A percentile compares a stretch with the other conserved stretches of the same genome.
Evolutionary conservation across 345 rosid species (phyloP).

Genomic region (Eucalyptus melliodora): DNA sequence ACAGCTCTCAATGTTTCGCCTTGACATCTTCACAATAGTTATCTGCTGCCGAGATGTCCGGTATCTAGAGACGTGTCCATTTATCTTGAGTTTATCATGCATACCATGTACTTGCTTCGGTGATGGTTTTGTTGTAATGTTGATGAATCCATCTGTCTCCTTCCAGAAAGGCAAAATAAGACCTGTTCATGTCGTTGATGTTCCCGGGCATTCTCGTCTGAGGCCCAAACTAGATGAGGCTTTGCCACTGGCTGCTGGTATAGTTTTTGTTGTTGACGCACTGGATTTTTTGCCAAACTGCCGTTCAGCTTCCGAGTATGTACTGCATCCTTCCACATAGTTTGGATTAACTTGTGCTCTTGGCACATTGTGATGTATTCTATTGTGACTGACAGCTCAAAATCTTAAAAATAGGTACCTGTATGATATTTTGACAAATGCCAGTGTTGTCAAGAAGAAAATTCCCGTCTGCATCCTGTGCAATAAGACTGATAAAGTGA

Average conservation of each 20-base stretch:
- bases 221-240: slow-evolving; percentile 71
- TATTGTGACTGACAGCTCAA: not conserved
- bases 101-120: not conserved
- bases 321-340: not conserved
- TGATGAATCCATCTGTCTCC: not conserved
- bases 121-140: not conserved
- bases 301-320: slow-evolving; percentile 71
- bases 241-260: slow-evolving; percentile 77
- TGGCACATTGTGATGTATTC: not conserved
- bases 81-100: not conserved
- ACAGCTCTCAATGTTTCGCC: not conserved
- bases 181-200: slow-evolving; percentile 84
- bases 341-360: not conserved
- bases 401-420: slow-evolving; percentile 45
- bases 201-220: slow-evolving; percentile 93
- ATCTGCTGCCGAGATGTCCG: not conserved
- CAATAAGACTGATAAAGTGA: slow-evolving; percentile 90
- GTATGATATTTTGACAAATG: slow-evolving; percentile 79
- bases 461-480: slow-evolving; percentile 75
- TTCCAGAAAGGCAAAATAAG: slow-evolving; percentile 55
- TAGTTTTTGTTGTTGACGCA: slow-evolving; percentile 83
- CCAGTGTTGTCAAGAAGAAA: slow-evolving; percentile 63
- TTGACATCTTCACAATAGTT: not conserved
- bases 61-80: not conserved
- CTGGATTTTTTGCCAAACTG: slow-evolving; percentile 80